Evolutionary conservation across 1,139 yeast genomes (phyloP).

Genomic region (Zygoascus hellenicus): DNA sequence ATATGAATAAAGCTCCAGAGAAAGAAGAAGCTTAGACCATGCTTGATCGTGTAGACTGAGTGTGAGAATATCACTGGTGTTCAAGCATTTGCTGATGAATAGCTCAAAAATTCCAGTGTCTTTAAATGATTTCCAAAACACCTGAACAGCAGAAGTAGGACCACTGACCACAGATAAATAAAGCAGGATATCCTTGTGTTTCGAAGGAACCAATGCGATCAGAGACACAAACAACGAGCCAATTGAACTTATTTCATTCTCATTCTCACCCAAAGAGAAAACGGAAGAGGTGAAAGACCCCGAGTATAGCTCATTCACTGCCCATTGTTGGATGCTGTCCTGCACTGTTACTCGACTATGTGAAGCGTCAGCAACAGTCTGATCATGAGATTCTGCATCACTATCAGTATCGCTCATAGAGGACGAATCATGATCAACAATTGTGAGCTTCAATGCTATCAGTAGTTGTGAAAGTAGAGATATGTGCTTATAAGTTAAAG

Average conservation of each 20-base stretch:
- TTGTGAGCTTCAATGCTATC: slow-evolving; percentile 3
- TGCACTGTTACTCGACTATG: neutral
- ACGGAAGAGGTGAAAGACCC: slow-evolving; percentile 13
- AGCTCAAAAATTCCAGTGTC: slow-evolving; percentile 14
- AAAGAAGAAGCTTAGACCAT: slow-evolving; percentile 31
- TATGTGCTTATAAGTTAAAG: neutral
- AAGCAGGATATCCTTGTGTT: slow-evolving; percentile 25
- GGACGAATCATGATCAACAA: neutral
- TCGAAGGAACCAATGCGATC: slow-evolving; percentile 22
- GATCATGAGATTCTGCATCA: slow-evolving; percentile 4
- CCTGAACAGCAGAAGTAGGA: slow-evolving; percentile 21
- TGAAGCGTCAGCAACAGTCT: neutral
- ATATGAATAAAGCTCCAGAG: slow-evolving; percentile 51
- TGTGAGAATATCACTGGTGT: slow-evolving; percentile 8
- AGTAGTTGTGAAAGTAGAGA: neutral
- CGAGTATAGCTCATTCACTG: slow-evolving; percentile 12
- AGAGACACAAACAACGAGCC: slow-evolving; percentile 23
- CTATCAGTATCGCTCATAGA: slow-evolving; percentile 3
- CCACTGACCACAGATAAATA: slow-evolving; percentile 23
- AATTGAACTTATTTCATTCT: slow-evolving; percentile 12
- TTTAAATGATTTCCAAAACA: slow-evolving; percentile 23
- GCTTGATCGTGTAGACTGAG: slow-evolving; percentile 7
- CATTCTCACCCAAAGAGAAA: slow-evolving; percentile 9
- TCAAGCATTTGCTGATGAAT: slow-evolving; percentile 8
- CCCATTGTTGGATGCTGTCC: neutral